These are phyloP conservation scores for Kuraishia molischiana DNA, from an alignment of 805 yeast species.

Conservation along the genomic window DNA sequence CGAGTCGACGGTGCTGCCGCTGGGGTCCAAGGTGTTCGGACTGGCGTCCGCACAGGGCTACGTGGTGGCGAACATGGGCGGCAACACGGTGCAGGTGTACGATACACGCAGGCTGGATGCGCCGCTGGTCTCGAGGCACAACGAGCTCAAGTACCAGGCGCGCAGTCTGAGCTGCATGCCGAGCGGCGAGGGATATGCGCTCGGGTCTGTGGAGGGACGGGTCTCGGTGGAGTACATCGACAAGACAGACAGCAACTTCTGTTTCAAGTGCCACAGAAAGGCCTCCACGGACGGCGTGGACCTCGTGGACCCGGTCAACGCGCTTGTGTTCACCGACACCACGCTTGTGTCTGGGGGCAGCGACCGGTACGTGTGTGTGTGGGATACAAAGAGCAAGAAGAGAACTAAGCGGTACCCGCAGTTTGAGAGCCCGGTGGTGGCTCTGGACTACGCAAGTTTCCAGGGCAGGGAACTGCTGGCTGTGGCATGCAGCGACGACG, in stretches of 20 bases:
- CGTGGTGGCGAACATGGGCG: constrained; percentile 45
- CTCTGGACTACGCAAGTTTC: constrained; percentile 10
- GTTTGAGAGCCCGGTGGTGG: constrained; percentile 7
- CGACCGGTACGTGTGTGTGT: constrained; percentile 18
- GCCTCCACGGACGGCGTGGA: constrained; percentile 32
- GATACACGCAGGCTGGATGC: constrained; percentile 35
- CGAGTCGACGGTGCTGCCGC: constrained; percentile 8
- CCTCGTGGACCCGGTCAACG: constrained; percentile 42
- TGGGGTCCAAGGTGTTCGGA: constrained; percentile 45
- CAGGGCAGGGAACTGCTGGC: constrained; percentile 14
- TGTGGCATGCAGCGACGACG: constrained; percentile 33
- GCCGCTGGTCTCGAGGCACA: constrained; percentile 44
- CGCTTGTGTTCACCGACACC: constrained; percentile 36
- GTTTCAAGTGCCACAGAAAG: constrained; percentile 73
- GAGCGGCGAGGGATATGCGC: constrained; percentile 47
- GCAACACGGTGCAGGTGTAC: constrained; percentile 44
- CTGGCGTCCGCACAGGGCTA: constrained; percentile 43
- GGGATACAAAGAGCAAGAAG: constrained; percentile 20
- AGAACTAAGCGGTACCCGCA: constrained; percentile 13
- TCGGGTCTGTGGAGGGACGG: constrained; percentile 74
- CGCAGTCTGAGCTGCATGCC: constrained; percentile 47
- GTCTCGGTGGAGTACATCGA: constrained; percentile 66
- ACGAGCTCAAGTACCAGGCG: constrained; percentile 61
- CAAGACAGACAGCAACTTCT: constrained; percentile 44
- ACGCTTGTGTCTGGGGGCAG: constrained; percentile 24